Base-by-base conservation (phyloP, 1,284 basidiomycete genomes). In the Cutaneotrichosporon sp. region DNA sequence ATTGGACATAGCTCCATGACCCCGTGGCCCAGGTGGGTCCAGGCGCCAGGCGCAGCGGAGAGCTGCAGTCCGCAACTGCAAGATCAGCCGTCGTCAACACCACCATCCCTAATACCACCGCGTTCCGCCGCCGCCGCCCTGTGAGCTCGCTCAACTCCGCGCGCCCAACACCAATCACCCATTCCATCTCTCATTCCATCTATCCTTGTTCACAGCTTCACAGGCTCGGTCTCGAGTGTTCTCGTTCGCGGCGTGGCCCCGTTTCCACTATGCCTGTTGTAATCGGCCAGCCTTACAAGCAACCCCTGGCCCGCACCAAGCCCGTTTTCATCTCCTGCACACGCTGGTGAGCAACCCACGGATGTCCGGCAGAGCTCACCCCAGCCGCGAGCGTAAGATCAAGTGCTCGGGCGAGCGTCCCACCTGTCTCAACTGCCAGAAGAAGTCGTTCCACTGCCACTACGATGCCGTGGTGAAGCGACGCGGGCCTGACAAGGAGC, bases 401-500 rank as follows among this genome's bases (percentile, higher is more conserved):
- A 67, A 64, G 36, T 69, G 65, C 42, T 46, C 65, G 3, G 67
- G 65, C 2, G 63, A 69, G 36, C 60, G 59, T 6, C 67, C 65
- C 0, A 27, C 14, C 2, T 69, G 67, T 45, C 20, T 43, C 11
- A 67, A 62, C 53, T 69, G 67, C 47, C 22, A n/a, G 13, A 65
- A 62, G 61, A 63, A 65, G 45, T 42, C 52, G 3, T 45, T 52
- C 27, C 16, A 59, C 2, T 69, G 67, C 31, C 59, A 63, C 38
- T 69, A 69, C 38, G 67, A 67, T 25, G 18, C 58, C 0, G 42
- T 60, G 3, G 45, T 64, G 3, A 62, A 63, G 34, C 60, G 68
- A 0, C 63, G 68, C 3, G 64, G 68, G 2, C 67, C 68, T 16
- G 68, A 69, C 63, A 69, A 68, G 52, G 57, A 61, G 33, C 67